Conservation (phyloP, 2,329 filamentous ascomycete species). For the Paecilomyces dactylethromorphus region DNA sequence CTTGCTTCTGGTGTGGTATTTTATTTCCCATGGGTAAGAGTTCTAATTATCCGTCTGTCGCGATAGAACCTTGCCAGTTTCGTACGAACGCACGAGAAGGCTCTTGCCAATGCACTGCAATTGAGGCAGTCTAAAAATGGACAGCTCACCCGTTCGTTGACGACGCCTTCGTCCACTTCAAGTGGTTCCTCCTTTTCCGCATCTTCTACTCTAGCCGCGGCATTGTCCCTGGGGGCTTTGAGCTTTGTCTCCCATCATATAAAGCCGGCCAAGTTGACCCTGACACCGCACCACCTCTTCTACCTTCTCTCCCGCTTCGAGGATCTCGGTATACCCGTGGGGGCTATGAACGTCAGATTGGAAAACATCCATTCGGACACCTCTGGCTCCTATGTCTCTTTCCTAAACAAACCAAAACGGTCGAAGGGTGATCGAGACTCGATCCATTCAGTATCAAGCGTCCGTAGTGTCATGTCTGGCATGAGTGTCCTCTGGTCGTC, state of each 20-base stretch:
- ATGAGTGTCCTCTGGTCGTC: slow-evolving; percentile 92
- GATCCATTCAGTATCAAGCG: slow-evolving; percentile 91
- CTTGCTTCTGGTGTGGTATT: background rate
- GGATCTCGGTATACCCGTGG: slow-evolving; percentile 81
- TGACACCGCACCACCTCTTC: slow-evolving; percentile 95
- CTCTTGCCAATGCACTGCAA: slow-evolving; percentile 90
- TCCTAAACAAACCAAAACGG: slow-evolving; percentile 75
- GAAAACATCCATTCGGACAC: slow-evolving; percentile 90
- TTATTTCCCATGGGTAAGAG: background rate
- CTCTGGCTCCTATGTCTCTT: slow-evolving; percentile 87
- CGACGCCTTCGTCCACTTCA: slow-evolving; percentile 48
- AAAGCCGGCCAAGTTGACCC: slow-evolving; percentile 83
- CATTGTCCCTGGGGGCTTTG: slow-evolving; percentile 78
- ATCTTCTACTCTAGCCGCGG: slow-evolving; percentile 67
- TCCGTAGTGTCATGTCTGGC: slow-evolving; percentile 93
- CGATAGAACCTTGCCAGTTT: slow-evolving; percentile 85
- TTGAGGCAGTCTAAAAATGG: slow-evolving; percentile 69
- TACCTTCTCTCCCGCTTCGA: slow-evolving; percentile 94
- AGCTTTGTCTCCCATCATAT: slow-evolving; percentile 77
- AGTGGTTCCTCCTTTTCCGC: slow-evolving; percentile 62
- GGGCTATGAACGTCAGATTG: slow-evolving; percentile 90
- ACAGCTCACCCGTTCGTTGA: slow-evolving; percentile 45
- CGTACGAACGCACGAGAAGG: slow-evolving; percentile 95
- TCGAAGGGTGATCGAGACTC: slow-evolving; percentile 83
- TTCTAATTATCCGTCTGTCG: slow-evolving; percentile 2